A percentile compares a stretch with the other conserved stretches of the same genome.
Evolutionary conservation across 495 filamentous ascomycete species (phyloP).

Genomic region (Physcia stellaris): DNA sequence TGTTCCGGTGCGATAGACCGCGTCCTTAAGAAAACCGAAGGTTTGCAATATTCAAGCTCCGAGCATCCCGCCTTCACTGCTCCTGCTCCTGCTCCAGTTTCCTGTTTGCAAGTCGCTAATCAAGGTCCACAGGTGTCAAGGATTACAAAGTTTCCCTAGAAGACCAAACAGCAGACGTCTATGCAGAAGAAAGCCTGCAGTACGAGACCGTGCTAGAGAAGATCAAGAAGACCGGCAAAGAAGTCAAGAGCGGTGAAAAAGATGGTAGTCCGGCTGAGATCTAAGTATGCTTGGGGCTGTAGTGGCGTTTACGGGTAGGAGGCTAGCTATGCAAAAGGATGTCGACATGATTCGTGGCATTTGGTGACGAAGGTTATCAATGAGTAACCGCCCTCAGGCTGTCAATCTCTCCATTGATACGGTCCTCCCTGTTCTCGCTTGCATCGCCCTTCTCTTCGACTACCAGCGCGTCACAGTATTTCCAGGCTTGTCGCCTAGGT

Average conservation of each 20-base stretch:
- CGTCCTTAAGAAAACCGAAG: slow-evolving; percentile 91
- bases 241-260: slow-evolving; percentile 59
- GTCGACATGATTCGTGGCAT: background rate
- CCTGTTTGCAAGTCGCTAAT: background rate
- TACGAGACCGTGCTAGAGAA: slow-evolving; percentile 74
- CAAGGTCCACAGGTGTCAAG: slow-evolving; percentile 78
- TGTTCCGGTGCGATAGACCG: slow-evolving; percentile 66
- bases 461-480: no score
- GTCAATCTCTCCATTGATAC: no score
- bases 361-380: no score
- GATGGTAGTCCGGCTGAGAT: slow-evolving; percentile 31
- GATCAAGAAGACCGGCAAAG: slow-evolving; percentile 94
- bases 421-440: no score
- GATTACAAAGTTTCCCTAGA: slow-evolving; percentile 78
- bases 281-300: slow-evolving; percentile 13
- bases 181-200: slow-evolving; percentile 45
- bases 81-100: background rate
- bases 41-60: slow-evolving; percentile 28
- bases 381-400: no score
- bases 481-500: no score
- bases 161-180: slow-evolving; percentile 60
- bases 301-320: background rate
- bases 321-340: background rate
- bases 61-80: background rate
- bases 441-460: no score